Conservation (phyloP, 495 filamentous ascomycete species). For the Cercophora samala region DNA sequence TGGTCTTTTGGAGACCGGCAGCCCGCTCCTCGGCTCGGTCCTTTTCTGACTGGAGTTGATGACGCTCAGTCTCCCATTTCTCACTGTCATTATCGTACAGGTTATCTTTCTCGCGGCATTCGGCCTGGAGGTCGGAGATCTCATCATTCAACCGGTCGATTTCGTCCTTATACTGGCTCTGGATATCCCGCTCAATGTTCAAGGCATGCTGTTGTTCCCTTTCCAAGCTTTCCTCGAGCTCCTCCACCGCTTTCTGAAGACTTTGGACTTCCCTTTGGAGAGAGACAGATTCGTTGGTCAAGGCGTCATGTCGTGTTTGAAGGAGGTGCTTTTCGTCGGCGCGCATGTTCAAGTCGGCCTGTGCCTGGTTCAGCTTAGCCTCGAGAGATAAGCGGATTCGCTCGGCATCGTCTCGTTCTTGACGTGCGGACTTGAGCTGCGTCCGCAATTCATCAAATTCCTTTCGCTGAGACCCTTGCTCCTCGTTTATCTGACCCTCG, state of each 20-base stretch:
- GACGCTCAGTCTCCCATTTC: conserved; percentile 65
- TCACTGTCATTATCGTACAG: conserved; percentile 66
- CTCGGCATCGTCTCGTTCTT: conserved; percentile 64
- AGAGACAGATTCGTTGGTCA: conserved; percentile 63
- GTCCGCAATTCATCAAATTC: conserved; percentile 52
- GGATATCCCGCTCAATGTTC: conserved; percentile 55
- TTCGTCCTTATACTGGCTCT: conserved; percentile 59
- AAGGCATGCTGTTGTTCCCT: conserved; percentile 58
- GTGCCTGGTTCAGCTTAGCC: conserved; percentile 54
- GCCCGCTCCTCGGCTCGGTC: conserved; percentile 67
- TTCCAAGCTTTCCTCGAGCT: conserved; percentile 58
- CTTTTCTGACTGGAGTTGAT: conserved; percentile 61
- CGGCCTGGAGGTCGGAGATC: conserved; percentile 64
- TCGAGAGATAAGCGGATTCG: conserved; percentile 60
- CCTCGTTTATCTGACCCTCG: conserved; percentile 50
- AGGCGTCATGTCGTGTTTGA: conserved; percentile 63
- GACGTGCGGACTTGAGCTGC: conserved; percentile 53
- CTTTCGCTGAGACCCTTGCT: conserved; percentile 39
- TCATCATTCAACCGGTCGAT: conserved; percentile 60
- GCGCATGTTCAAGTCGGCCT: conserved; percentile 51
- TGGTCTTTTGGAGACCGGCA: conserved; percentile 64
- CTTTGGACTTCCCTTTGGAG: conserved; percentile 62
- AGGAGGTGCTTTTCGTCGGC: conserved; percentile 68
- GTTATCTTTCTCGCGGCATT: conserved; percentile 71
- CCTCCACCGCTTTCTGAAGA: conserved; percentile 52